phyloP scores from a whole-genome alignment of 129 eudicot genomes.

The Mikania micrantha region DNA sequence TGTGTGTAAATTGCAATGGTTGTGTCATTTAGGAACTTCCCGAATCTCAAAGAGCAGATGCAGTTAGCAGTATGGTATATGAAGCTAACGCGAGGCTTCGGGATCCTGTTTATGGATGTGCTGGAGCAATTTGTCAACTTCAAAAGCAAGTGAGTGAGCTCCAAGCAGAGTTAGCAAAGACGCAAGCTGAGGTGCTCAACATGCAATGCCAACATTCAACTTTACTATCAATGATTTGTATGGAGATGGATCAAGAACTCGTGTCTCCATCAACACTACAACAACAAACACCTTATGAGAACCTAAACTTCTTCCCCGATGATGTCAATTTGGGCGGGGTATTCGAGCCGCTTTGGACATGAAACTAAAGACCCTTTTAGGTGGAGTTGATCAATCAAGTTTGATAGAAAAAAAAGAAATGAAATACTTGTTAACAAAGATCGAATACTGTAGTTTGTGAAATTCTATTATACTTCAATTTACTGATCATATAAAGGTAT shows the following conservation, averaged over 20 bases:
- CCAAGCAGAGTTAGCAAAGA: conserved; percentile 78
- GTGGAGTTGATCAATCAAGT: conserved; percentile 10
- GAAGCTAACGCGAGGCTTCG: conserved; percentile 85
- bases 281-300: conserved; percentile 32
- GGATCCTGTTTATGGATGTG: conserved; percentile 86
- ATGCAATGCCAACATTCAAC: conserved; percentile 69
- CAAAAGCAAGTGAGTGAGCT: conserved; percentile 75
- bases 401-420: conserved; percentile 5
- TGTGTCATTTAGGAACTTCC: conserved; percentile 61
- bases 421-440: conserved; percentile 14
- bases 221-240: conserved; percentile 45
- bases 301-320: conserved; percentile 37
- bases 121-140: conserved; percentile 87
- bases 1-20: not conserved
- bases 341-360: conserved; percentile 68
- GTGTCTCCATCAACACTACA: conserved; percentile 4
- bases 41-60: conserved; percentile 68
- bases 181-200: conserved; percentile 73
- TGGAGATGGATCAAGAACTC: conserved; percentile 37
- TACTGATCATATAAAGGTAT: conserved; percentile 14
- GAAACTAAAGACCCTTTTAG: conserved; percentile 13
- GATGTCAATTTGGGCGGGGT: conserved; percentile 33
- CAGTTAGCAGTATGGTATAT: conserved; percentile 91
- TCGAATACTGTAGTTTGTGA: conserved; percentile 13
- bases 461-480: conserved; percentile 23